Conservation (phyloP, 73 alveolate species). For the Paraurostyla sp. region DNA sequence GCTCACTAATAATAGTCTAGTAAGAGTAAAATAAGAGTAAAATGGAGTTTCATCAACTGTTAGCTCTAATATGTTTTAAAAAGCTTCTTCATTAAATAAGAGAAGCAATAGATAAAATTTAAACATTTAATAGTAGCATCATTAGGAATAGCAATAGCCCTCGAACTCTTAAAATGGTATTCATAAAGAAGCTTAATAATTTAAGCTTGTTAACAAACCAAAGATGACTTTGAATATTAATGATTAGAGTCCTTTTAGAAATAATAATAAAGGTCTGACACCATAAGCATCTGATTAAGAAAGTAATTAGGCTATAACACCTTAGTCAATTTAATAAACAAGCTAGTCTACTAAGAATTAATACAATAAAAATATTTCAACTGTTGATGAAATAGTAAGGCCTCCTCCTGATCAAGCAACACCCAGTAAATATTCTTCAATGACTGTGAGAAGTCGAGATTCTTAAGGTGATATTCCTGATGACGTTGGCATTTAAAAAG, state of each 20-base stretch:
- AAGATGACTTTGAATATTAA: not conserved
- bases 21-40: slow-evolving; percentile 10
- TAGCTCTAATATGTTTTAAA: not conserved
- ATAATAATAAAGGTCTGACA: not conserved
- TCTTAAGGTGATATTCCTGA: slow-evolving; percentile 12
- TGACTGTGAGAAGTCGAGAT: not conserved
- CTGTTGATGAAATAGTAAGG: not conserved
- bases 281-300: slow-evolving; percentile 16
- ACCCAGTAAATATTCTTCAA: slow-evolving; percentile 20
- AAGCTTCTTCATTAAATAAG: slow-evolving; percentile 15
- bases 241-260: slow-evolving; percentile 22
- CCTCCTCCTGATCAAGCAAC: slow-evolving; percentile 14
- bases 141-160: not conserved
- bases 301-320: not conserved
- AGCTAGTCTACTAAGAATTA: slow-evolving; percentile 28
- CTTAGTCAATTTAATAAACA: not conserved
- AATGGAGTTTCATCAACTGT: not conserved
- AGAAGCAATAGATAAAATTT: slow-evolving; percentile 24
- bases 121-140: not conserved
- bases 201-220: not conserved
- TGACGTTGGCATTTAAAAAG: slow-evolving; percentile 36
- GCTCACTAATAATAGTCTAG: not conserved
- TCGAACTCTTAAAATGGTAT: not conserved
- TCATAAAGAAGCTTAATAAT: not conserved
- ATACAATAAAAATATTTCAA: not conserved